Base-by-base conservation (phyloP, 768 basidiomycete species). In the Russula abietina region DNA sequence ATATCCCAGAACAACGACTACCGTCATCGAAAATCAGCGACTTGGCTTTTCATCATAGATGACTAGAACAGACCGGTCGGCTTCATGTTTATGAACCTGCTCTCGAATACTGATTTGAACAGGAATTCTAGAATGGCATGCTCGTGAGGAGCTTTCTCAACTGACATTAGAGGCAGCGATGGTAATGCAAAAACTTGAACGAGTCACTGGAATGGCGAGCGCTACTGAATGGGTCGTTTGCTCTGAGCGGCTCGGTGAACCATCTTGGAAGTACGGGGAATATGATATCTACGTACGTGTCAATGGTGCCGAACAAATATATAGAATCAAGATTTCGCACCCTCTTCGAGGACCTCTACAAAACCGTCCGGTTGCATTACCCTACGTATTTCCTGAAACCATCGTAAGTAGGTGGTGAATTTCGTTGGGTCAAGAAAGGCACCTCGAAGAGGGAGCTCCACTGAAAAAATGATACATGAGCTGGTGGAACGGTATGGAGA, bases 241-340 rank as follows among this genome's bases (percentile, higher is more conserved):
- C 76, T 32, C 86, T 83, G 57, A 90, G 78, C 10, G 87, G 86
- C 43, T 80, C 77, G 1, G 89, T 90, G 68, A 89, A 91, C 88
- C 88, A 91, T 41, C 80, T 81, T 24, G 89, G 88, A 41, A 91
- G 78, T 4, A 74, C 75, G n/a, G 89, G 89, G 70, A 91, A 91
- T 50, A 89, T 74, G 32, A 88, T 80, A 70, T 91, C 89, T 91
- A 57, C 17, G 62, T 26, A 49, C 45, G 53, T 5, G 58, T 32
- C 59, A 48, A 32, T 41, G 43, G 36, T 17, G 28, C 54, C 24
- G 22, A 32, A 39, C 1, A 14, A 26, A 48, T 41, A 33, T 38
- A 54, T 52, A 14, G 14, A 14, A 52, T 19, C 10, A 24, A 22
- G 38, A 32, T 16, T 14, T 68, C 78, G 58, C 67, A 86, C 89